Evolutionary conservation across 2,329 filamentous ascomycete genomes (phyloP), one percentile per base, ranked within the genome.

Genomic region (Helicocarpus griseus): DNA sequence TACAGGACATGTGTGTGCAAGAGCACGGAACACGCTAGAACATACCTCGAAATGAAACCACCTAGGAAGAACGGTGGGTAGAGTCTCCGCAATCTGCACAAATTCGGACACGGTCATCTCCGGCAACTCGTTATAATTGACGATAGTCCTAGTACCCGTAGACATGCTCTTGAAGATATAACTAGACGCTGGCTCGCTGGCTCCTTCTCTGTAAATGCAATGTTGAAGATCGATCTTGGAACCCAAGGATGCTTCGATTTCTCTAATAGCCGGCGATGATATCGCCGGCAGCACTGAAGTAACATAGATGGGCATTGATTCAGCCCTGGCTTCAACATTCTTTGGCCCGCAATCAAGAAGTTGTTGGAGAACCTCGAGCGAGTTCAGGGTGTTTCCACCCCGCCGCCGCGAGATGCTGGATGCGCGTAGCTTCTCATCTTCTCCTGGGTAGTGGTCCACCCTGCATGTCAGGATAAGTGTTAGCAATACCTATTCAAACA

Each of bases 31-130:
- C 31, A 26, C 4, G 26, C 33, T 35, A 55, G 53, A 48, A 53
- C 69, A 61, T 63, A 81, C 82, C 74, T 88, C 85, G 58, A 87
- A 88, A 70, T 89, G 85, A 71, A 81, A 85, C 83, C 82, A 87
- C 5, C 55, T 58, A 33, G 67, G 59, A 29, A 21, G 14, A 7
- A 61, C 45, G n/a, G 57, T 53, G 4, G 60, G 60, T 44, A 81
- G 64, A 43, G 22, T 61, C 21, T 70, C 62, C 35, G 69, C 72
- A 19, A 77, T 68, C 11, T 52, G 53, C 14, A 64, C 61, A 54
- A 89, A 87, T 65, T 88, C 85, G 6, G 69, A 68, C 4, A 67
- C 56, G 5, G 75, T 82, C 82, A 89, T 86, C 57, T 88, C 85
- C 0, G 77, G 76, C 33, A 89, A 73, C 52, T 77, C 74, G 60